Base-by-base conservation (phyloP, 768 basidiomycete genomes). In the Tricholoma matsutake region DNA sequence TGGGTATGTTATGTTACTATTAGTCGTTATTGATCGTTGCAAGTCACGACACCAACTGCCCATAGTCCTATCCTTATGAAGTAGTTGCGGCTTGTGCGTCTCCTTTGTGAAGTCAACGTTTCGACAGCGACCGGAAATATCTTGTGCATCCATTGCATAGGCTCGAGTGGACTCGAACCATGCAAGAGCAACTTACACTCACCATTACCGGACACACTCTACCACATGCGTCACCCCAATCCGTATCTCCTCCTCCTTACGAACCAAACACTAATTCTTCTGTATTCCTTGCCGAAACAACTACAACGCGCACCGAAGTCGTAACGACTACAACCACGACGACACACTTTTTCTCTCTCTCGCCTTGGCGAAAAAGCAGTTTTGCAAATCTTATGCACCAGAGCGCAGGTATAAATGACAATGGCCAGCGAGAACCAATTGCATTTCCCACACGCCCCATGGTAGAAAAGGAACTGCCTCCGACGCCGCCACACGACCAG, bases 311-410 rank as follows among this genome's bases (percentile, higher is more conserved):
- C 29, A 82, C 80, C 20, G 75, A 77, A 63, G 71, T 74, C 39
- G 74, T 79, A n/a, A 77, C 79, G 7, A 78, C 79, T 8, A 78
- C 79, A 7, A 80, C 82, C 29, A 79, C 81, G 11, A 76, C 82
- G 11, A 81, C 84, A 22, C 85, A 85, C 72, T 85, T 89, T 73
- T 85, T 90, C 72, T 86, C 88, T 22, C 72, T 87, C 25, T 85
- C 87, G 14, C 77, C 80, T 62, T 88, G 87, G 87, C 82, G 78
- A 67, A 86, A 82, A 65, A 86, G 82, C 61, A 64, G 69, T 20
- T 67, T 76, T 22, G 67, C 64, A 20, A 65, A 65, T 31, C 63
- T 73, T 35, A 64, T 73, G 8, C 76, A 66, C 62, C 73, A 69
- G 59, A 73, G 65, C 58, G 60, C 65, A 53, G 67, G 72, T 53